phyloP scores from a whole-genome alignment of 208 protist species.

The Crithidia mellificae region DNA sequence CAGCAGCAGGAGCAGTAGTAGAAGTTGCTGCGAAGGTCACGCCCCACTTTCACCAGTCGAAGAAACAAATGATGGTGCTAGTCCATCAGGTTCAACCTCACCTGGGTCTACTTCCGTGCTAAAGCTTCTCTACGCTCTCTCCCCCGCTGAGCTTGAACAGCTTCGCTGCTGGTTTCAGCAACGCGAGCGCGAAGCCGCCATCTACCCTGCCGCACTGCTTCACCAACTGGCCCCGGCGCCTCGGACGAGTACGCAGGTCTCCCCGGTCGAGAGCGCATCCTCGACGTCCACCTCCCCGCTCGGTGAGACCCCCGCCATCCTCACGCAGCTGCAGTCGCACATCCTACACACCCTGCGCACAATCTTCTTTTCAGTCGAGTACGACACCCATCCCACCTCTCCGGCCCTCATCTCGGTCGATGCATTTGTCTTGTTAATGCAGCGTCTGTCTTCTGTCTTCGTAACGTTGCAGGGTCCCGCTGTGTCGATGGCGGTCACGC shows the following conservation, averaged over 20 bases:
- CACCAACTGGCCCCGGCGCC: background rate
- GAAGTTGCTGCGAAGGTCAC: no score
- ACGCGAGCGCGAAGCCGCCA: background rate
- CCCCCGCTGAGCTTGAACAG: background rate
- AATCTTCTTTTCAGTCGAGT: no score
- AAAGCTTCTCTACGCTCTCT: background rate
- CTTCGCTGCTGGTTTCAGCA: conserved; percentile 2
- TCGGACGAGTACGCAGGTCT: background rate
- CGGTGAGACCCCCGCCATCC: background rate
- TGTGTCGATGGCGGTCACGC: conserved; percentile 20
- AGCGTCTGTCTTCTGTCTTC: conserved; percentile 3
- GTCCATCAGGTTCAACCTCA: background rate
- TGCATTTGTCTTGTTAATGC: conserved; percentile 24
- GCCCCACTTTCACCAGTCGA: no score
- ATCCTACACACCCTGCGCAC: background rate
- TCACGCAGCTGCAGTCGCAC: conserved; percentile 16
- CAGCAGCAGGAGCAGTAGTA: conserved; percentile 18
- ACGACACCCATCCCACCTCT: no score
- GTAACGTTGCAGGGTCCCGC: conserved; percentile 12
- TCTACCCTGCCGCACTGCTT: background rate
- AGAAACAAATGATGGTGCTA: no score
- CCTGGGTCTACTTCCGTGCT: background rate
- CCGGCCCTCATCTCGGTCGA: conserved; percentile 15
- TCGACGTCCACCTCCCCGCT: background rate
- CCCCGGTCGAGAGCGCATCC: background rate